Evolutionary conservation across 2,329 filamentous ascomycete species (phyloP), one percentile per base, ranked within the genome.

Genomic region (Aspergillus proliferans): DNA sequence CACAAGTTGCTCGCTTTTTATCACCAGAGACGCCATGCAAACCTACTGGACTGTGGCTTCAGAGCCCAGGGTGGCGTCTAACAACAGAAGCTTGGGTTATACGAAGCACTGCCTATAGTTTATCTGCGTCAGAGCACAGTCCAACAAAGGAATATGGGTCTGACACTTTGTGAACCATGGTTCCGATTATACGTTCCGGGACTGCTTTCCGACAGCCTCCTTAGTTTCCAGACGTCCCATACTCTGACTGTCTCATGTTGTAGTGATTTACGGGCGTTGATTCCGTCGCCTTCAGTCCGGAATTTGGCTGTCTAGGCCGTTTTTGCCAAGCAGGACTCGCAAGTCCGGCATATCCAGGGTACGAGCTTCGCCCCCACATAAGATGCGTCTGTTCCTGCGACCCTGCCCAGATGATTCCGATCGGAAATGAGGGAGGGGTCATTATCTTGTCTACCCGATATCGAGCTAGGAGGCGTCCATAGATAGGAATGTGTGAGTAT

Each of bases 201-300:
- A 47, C 24, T 43, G 4, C 9, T 12, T 42, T 47, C 46, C 46
- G 40, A 12, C 18, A 19, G 19, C 14, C 26, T 33, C n/a, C 10
- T 21, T 24, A 34, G 36, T 24, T 36, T 26, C 22, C 21, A 19
- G 12, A 8, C n/a, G 26, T n/a, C 9, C 18, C 3, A 43, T 19
- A 15, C 19, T 14, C 26, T 26, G 34, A 34, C 14, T 9, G 21
- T 18, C 15, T n/a, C 14, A 39, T 4, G 18, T 21, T 19, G 18
- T 3, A 21, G 28, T 39, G 40, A 48, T 51, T 51, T 34, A 30
- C 39, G 46, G 46, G 22, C 40, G 28, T 43, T 7, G 6, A 38
- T 24, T 43, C 46, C 46, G 46, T 22, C 4, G 36, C 22, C 15
- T 10, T 33, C 8, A 40, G 18, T 6, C 8, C 19, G 19, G 38